Evolutionary conservation across 2,329 filamentous ascomycete species (phyloP).

Genomic region (Aspergillus floridensis): DNA sequence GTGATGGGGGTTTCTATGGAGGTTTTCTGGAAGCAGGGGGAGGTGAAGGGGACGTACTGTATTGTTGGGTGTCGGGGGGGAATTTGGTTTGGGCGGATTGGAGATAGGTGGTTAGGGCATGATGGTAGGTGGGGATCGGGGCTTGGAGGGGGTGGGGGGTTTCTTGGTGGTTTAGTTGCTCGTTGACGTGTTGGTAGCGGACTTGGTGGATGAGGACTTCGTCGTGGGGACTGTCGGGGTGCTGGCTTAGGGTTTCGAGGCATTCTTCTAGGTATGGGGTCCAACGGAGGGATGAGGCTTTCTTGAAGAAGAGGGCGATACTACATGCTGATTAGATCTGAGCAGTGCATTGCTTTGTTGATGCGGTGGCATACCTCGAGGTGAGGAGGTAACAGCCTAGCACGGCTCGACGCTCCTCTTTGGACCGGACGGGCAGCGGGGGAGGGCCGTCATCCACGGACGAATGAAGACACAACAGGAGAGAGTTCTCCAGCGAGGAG

Average conservation of each 20-base stretch:
- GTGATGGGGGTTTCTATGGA: not conserved
- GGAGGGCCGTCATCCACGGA: not conserved
- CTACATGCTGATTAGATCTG: slow-evolving; percentile 26
- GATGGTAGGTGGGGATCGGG: slow-evolving; percentile 3
- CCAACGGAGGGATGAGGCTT: slow-evolving; percentile 56
- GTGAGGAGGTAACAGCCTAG: slow-evolving; percentile 49
- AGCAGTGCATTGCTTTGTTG: not conserved
- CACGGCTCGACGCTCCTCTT: slow-evolving; percentile 52
- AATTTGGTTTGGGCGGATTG: not conserved
- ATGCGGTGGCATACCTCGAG: slow-evolving; percentile 30
- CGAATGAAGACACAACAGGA: not conserved
- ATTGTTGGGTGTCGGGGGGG: not conserved
- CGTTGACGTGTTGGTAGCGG: slow-evolving; percentile 18
- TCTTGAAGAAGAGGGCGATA: slow-evolving; percentile 45
- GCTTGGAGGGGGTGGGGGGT: not conserved
- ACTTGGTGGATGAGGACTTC: slow-evolving; percentile 41
- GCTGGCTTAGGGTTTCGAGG: slow-evolving; percentile 46
- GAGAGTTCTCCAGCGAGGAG: not conserved
- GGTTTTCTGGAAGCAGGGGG: no score
- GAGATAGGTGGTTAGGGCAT: slow-evolving; percentile 3
- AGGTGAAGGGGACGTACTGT: not conserved
- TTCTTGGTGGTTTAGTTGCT: not conserved
- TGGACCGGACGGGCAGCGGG: slow-evolving; percentile 28
- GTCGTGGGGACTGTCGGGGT: slow-evolving; percentile 51
- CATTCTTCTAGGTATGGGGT: slow-evolving; percentile 59